Evolutionary conservation across 208 protist genomes (phyloP).

Genomic region (Dictyostelium gargantuum): DNA sequence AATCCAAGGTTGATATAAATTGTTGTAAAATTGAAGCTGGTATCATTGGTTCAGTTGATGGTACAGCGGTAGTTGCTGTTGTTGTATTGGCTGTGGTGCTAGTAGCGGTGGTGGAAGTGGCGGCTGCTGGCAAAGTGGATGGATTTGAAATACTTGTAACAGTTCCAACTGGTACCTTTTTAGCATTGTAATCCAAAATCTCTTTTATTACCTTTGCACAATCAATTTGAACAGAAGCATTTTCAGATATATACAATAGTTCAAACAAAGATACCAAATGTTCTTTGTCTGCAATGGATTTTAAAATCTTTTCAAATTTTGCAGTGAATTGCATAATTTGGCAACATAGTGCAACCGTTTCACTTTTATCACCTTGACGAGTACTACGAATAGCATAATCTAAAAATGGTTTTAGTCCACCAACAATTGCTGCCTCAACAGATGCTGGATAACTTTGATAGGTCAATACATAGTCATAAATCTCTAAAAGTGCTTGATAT

Average conservation of each 20-base stretch:
- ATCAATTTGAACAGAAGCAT: neutral
- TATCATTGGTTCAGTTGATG: neutral
- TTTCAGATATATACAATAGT: neutral
- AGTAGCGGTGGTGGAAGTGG: neutral
- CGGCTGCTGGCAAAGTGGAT: neutral
- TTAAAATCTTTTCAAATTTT: slow-evolving; percentile 37
- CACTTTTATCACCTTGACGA: neutral
- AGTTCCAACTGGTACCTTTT: neutral
- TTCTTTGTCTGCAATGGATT: neutral
- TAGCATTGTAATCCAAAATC: neutral
- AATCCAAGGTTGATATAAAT: neutral
- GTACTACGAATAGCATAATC: neutral
- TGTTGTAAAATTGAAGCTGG: neutral
- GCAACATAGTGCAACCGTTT: slow-evolving; percentile 2
- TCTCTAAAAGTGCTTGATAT: slow-evolving; percentile 53
- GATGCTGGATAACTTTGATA: neutral
- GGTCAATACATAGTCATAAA: slow-evolving; percentile 25
- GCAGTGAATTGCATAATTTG: slow-evolving; percentile 14
- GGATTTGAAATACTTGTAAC: neutral
- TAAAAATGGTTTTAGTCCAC: slow-evolving; percentile 54
- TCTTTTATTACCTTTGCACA: slow-evolving; percentile 33
- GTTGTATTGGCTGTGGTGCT: neutral
- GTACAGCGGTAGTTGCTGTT: neutral
- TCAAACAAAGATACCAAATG: slow-evolving; percentile 11
- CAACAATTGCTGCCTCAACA: slow-evolving; percentile 13